Percentiles rank a stretch among this genome's conserved stretches.
Evolutionary conservation across 345 rosid species (phyloP).

Genomic region (Isatis tinctoria): DNA sequence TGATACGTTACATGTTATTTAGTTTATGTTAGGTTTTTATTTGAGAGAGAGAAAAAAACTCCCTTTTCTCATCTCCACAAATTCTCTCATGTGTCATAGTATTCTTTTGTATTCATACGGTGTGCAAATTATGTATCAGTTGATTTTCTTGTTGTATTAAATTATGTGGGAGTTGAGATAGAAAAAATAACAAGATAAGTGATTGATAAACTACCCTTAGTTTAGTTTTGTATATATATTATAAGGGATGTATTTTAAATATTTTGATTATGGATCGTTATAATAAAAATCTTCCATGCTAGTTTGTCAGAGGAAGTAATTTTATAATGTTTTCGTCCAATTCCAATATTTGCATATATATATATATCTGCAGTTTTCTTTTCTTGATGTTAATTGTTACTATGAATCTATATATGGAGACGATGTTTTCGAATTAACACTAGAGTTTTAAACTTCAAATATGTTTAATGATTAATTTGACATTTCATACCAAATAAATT

Average conservation of each 20-base stretch:
- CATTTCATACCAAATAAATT: neutral
- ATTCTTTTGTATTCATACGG: neutral
- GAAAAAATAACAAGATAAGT: neutral
- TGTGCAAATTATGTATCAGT: neutral
- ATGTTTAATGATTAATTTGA: neutral
- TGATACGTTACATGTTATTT: slow-evolving; percentile 1
- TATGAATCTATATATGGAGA: neutral
- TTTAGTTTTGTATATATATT: neutral
- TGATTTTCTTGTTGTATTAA: neutral
- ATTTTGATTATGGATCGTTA: neutral
- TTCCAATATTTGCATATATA: too few relatives aligned
- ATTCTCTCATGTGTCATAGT: neutral
- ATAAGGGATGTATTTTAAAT: neutral
- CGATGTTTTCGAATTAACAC: neutral
- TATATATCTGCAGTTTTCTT: neutral
- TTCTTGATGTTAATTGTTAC: neutral
- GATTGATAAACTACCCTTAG: neutral
- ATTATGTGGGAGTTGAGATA: neutral
- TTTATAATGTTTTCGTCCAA: neutral
- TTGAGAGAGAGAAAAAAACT: too few relatives aligned
- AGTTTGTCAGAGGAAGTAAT: neutral
- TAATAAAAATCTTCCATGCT: neutral
- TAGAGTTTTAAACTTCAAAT: neutral
- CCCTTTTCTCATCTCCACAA: neutral
- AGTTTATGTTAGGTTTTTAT: too few relatives aligned